phyloP scores from a whole-genome alignment of 2,329 filamentous ascomycete species.

The Dactylonectria estremocensis region DNA sequence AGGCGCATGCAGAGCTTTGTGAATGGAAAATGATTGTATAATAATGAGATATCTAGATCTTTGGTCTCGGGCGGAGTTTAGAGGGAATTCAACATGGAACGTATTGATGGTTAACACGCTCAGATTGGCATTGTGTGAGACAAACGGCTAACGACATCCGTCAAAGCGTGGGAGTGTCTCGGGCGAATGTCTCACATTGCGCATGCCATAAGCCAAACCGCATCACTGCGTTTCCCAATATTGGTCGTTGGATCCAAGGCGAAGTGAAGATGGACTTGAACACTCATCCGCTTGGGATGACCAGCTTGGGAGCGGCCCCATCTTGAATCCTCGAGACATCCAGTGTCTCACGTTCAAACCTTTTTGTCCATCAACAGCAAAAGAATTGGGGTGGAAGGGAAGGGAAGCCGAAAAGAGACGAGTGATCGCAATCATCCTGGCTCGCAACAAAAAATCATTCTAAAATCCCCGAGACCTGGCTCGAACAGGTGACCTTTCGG shows the following conservation, averaged over 20 bases:
- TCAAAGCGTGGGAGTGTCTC: too few species aligned
- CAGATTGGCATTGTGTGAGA: too few species aligned
- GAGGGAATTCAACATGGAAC: not conserved
- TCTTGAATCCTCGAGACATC: too few species aligned
- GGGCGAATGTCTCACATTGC: too few species aligned
- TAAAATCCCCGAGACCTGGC: conserved; percentile 30
- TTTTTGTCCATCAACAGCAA: not conserved
- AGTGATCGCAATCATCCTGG: not conserved
- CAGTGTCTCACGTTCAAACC: not conserved
- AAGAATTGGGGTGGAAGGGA: not conserved
- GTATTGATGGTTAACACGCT: not conserved
- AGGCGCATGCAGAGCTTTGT: not conserved
- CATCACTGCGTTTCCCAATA: too few species aligned
- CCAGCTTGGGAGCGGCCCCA: too few species aligned
- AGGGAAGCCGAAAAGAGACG: not conserved
- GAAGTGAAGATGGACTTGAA: too few species aligned
- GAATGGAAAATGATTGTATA: conserved; percentile 27
- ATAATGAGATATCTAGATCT: conserved; percentile 8
- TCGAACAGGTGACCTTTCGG: conserved; percentile 36
- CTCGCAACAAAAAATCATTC: not conserved
- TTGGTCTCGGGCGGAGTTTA: conserved; percentile 14
- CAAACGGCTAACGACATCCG: too few species aligned
- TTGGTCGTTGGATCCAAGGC: too few species aligned
- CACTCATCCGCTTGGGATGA: too few species aligned
- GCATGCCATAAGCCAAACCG: too few species aligned